A percentile compares a stretch with the other conserved stretches of the same genome.
Evolutionary conservation across 768 basidiomycete genomes (phyloP).

Genomic region (Neoboletus brunneissimus): DNA sequence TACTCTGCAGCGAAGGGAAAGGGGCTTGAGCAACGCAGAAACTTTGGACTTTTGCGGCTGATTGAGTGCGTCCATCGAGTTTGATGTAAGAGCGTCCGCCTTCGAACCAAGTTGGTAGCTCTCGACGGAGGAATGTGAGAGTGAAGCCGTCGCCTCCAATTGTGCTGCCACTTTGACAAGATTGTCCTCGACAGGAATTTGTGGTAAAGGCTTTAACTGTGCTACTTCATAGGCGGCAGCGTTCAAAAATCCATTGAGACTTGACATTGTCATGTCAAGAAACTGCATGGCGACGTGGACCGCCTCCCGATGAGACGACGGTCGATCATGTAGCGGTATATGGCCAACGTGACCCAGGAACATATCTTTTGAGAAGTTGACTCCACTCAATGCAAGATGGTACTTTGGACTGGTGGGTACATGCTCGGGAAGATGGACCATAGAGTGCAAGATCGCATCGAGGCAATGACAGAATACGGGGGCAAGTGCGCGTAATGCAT

Average conservation of each 20-base stretch:
- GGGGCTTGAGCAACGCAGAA: constrained; percentile 17
- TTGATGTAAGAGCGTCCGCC: neutral
- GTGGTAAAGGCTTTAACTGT: constrained; percentile 29
- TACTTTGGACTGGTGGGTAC: constrained; percentile 22
- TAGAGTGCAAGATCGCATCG: constrained; percentile 27
- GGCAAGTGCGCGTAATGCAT: constrained; percentile 29
- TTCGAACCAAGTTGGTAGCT: neutral
- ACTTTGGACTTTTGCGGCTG: constrained; percentile 11
- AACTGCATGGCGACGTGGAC: constrained; percentile 23
- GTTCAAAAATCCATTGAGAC: constrained; percentile 32
- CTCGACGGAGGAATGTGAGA: constrained; percentile 6
- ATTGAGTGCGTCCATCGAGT: constrained; percentile 1
- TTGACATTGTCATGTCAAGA: constrained; percentile 32
- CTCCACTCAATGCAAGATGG: constrained; percentile 17
- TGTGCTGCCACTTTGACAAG: neutral
- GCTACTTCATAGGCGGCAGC: constrained; percentile 29
- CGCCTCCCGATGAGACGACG: constrained; percentile 5
- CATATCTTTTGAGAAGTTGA: constrained; percentile 21
- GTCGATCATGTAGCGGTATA: constrained; percentile 1
- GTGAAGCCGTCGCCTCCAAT: neutral
- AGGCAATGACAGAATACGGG: constrained; percentile 25
- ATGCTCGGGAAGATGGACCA: constrained; percentile 22
- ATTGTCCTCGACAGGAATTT: constrained; percentile 13
- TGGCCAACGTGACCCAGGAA: constrained; percentile 23
- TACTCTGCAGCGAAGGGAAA: constrained; percentile 8